phyloP scores from a whole-genome alignment of 495 filamentous ascomycete species.

The Talaromyces adpressus region DNA sequence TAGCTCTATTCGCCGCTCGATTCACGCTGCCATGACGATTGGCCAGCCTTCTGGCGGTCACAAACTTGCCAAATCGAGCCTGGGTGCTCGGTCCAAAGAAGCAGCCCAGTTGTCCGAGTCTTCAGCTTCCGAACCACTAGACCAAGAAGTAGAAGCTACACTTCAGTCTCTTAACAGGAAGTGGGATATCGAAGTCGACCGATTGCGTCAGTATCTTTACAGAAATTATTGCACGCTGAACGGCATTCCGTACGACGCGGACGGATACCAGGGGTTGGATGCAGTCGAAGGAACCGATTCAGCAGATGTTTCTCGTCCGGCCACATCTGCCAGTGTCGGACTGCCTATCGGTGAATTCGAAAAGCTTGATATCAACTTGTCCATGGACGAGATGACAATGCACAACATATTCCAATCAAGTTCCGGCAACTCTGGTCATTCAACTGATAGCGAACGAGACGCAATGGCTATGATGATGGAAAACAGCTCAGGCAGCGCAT shows the following conservation, averaged over 20 bases:
- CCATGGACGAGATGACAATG: not conserved
- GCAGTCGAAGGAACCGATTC: not conserved
- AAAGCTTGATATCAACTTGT: constrained; percentile 1
- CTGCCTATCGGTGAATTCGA: not conserved
- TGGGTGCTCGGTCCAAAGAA: constrained; percentile 13
- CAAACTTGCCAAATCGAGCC: constrained; percentile 25
- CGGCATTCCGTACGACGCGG: constrained; percentile 19
- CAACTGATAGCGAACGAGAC: constrained; percentile 4
- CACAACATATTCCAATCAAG: not conserved
- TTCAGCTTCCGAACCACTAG: constrained; percentile 25
- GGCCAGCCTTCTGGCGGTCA: constrained; percentile 23
- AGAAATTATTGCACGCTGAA: constrained; percentile 55
- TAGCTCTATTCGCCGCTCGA: constrained; percentile 38
- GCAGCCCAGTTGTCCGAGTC: constrained; percentile 12
- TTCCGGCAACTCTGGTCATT: not conserved
- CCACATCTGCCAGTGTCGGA: not conserved
- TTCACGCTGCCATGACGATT: constrained; percentile 34
- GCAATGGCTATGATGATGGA: not conserved
- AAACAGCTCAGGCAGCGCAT: constrained; percentile 2
- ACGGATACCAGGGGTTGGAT: not conserved
- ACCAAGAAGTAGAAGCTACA: constrained; percentile 46
- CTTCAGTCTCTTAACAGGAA: constrained; percentile 50
- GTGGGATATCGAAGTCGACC: constrained; percentile 54
- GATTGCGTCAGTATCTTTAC: constrained; percentile 50
- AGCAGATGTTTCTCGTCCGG: not conserved